Evolutionary conservation across 169 alveolate genomes (phyloP).

Genomic region (Plasmodium chabaudi): DNA sequence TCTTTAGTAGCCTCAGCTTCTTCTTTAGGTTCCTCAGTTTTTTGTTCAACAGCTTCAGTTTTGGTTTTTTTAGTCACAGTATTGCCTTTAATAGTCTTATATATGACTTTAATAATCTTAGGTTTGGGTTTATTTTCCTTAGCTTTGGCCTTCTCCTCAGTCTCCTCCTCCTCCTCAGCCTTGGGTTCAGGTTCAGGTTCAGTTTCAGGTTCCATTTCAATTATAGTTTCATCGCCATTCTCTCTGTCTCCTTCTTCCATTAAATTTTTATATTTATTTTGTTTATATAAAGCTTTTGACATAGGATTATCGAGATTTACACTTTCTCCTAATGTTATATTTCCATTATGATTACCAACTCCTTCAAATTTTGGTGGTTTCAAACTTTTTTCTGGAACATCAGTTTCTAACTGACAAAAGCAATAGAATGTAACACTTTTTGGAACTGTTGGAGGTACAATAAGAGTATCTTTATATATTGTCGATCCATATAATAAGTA

Average conservation of each 20-base stretch:
- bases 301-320: not conserved
- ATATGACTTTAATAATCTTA: not conserved
- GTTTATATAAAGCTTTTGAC: conserved; percentile 29
- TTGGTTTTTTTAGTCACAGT: not conserved
- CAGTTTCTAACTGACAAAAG: conserved; percentile 33
- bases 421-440: conserved; percentile 23
- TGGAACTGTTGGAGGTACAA: conserved; percentile 42
- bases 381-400: not conserved
- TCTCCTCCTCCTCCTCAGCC: no score
- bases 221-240: not conserved
- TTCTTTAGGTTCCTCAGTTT: not conserved
- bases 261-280: conserved; percentile 8
- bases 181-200: not conserved
- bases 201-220: not conserved
- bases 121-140: not conserved
- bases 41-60: not conserved
- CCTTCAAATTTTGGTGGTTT: not conserved
- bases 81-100: not conserved
- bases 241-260: conserved; percentile 11
- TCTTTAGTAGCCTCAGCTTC: not conserved
- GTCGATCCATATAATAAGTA: conserved; percentile 44
- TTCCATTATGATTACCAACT: not conserved
- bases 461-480: conserved; percentile 35
- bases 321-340: not conserved
- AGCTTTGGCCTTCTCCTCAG: conserved; percentile 9